Conservation (phyloP, 176 grass and related monocot species). For the Panicum miliaceum region DNA sequence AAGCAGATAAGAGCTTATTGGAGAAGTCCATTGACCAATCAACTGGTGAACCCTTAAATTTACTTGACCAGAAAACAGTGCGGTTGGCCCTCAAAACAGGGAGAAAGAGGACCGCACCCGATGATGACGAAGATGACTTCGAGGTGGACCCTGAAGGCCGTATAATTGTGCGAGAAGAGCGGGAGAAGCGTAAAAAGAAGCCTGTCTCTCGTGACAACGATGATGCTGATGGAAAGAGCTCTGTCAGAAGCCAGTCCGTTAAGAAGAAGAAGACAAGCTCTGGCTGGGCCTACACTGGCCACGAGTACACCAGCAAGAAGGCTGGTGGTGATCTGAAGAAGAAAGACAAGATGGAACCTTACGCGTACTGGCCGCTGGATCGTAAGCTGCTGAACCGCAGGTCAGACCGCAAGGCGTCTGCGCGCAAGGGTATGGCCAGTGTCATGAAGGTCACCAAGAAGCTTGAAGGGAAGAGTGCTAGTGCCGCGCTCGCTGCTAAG, state of each 20-base stretch:
- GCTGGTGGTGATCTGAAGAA: slow-evolving; percentile 80
- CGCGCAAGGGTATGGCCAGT: slow-evolving; percentile 81
- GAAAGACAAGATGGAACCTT: slow-evolving; percentile 94
- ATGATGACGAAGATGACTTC: slow-evolving; percentile 53
- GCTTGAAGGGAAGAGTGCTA: slow-evolving; percentile 82
- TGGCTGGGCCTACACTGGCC: slow-evolving; percentile 87
- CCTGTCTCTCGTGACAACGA: slow-evolving; percentile 37
- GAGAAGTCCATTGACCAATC: slow-evolving; percentile 70
- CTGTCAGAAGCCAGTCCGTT: slow-evolving; percentile 44
- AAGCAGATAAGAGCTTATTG: slow-evolving; percentile 59
- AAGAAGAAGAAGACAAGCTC: slow-evolving; percentile 75
- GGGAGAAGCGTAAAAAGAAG: slow-evolving; percentile 62
- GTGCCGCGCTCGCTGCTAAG: slow-evolving; percentile 55
- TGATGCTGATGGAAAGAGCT: slow-evolving; percentile 55
- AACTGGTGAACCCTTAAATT: slow-evolving; percentile 78
- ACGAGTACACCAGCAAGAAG: slow-evolving; percentile 84
- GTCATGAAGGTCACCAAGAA: slow-evolving; percentile 84
- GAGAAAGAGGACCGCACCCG: slow-evolving; percentile 53
- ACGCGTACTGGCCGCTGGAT: slow-evolving; percentile 90
- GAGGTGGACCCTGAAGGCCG: slow-evolving; percentile 85
- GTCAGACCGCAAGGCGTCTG: slow-evolving; percentile 68
- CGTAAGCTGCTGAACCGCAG: slow-evolving; percentile 87
- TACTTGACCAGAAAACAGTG: slow-evolving; percentile 76
- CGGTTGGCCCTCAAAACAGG: slow-evolving; percentile 71
- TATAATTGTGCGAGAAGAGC: slow-evolving; percentile 73